These are phyloP conservation scores for Entomortierella beljakovae DNA, from an alignment of 192 early-diverging fungal genomes.

Conservation along the genomic window DNA sequence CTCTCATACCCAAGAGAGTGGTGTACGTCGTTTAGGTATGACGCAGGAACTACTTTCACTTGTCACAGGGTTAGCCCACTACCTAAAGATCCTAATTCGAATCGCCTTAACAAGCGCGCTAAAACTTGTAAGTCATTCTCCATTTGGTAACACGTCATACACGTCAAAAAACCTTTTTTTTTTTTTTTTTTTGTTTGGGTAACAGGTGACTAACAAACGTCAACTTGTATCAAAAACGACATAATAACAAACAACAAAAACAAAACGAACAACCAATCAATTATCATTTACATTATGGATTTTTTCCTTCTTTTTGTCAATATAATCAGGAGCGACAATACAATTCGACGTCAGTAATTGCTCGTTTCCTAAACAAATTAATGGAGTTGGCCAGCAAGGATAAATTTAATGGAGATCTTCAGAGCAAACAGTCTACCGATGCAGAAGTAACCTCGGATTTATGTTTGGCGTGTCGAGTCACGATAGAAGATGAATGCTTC, in stretches of 20 bases:
- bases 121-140: conserved; percentile 68
- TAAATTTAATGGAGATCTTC: conserved; percentile 29
- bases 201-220: too few species aligned
- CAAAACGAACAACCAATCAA: too few species aligned
- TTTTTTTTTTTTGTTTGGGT: too few species aligned
- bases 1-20: conserved; percentile 75
- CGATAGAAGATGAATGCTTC: conserved; percentile 92
- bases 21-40: conserved; percentile 66
- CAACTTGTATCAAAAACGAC: too few species aligned
- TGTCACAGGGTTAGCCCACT: conserved; percentile 92
- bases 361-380: conserved; percentile 83
- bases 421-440: conserved; percentile 60
- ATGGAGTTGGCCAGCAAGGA: conserved; percentile 72
- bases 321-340: conserved; percentile 72
- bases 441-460: conserved; percentile 80
- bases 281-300: too few species aligned
- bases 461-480: conserved; percentile 80
- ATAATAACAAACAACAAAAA: too few species aligned
- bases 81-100: conserved; percentile 91
- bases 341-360: conserved; percentile 60
- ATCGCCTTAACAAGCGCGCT: conserved; percentile 90
- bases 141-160: too few species aligned
- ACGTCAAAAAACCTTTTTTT: too few species aligned
- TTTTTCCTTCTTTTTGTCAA: too few species aligned
- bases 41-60: conserved; percentile 91